These are phyloP conservation scores for Venturia nashicola DNA, from an alignment of 2,329 filamentous ascomycete species.

Conservation along the genomic window DNA sequence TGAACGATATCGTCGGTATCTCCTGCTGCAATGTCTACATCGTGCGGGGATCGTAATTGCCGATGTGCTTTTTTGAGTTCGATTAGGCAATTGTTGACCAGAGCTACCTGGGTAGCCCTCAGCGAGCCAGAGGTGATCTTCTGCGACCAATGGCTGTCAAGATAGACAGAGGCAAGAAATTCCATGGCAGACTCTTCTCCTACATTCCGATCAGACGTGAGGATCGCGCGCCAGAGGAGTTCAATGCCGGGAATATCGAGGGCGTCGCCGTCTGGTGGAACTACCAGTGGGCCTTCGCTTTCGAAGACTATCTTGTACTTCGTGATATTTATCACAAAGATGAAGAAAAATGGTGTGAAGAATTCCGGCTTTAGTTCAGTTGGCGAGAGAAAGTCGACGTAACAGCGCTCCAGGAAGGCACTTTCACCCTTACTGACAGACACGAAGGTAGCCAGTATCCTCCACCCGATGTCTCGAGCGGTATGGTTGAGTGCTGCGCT, in stretches of 20 bases:
- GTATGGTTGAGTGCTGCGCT: slow-evolving; percentile 44
- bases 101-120: slow-evolving; percentile 50
- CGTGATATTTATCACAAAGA: slow-evolving; percentile 42
- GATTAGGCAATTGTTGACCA: slow-evolving; percentile 65
- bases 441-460: slow-evolving; percentile 41
- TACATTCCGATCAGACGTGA: slow-evolving; percentile 51
- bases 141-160: slow-evolving; percentile 33
- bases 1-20: background rate
- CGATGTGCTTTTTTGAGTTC: slow-evolving; percentile 27
- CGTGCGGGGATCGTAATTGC: background rate
- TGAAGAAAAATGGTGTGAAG: slow-evolving; percentile 49
- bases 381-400: slow-evolving; percentile 42
- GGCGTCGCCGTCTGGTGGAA: slow-evolving; percentile 38
- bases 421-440: slow-evolving; percentile 22
- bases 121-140: slow-evolving; percentile 33
- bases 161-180: slow-evolving; percentile 62
- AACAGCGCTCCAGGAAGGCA: slow-evolving; percentile 34
- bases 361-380: slow-evolving; percentile 13
- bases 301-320: background rate
- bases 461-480: slow-evolving; percentile 58
- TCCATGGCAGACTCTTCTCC: slow-evolving; percentile 58
- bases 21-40: background rate
- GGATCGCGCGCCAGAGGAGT: slow-evolving; percentile 71
- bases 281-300: background rate
- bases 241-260: slow-evolving; percentile 46